Percentiles rank a stretch among this genome's conserved stretches.
Conservation (phyloP, 495 filamentous ascomycete species). For the Annulohypoxylon moriforme region DNA sequence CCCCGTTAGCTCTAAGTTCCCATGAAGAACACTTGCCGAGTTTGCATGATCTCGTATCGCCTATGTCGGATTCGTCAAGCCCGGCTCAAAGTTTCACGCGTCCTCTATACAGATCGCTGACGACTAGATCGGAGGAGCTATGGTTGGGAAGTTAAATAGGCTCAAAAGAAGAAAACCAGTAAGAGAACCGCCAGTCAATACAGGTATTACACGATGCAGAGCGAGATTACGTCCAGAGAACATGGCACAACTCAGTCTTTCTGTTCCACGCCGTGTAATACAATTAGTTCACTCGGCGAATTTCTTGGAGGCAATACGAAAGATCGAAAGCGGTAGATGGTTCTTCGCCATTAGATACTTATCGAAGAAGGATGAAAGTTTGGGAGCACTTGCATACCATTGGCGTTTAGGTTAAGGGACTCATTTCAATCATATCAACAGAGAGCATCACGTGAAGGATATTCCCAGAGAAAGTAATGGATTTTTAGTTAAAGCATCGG, state of each 20-base stretch:
- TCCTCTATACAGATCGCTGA: constrained; percentile 32
- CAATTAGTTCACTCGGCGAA: background rate
- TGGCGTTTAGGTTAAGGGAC: constrained; percentile 23
- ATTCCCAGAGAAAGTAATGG: constrained; percentile 31
- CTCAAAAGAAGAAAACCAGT: background rate
- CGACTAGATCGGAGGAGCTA: constrained; percentile 40
- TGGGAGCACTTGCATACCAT: constrained; percentile 28
- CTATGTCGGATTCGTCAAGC: constrained; percentile 35
- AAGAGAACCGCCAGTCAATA: background rate
- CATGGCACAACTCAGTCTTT: background rate
- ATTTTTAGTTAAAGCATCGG: constrained; percentile 19
- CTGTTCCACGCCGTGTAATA: too few relatives aligned
- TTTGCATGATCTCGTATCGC: constrained; percentile 33
- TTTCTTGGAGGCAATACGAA: background rate
- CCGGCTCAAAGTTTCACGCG: constrained; percentile 24
- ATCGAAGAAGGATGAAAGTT: background rate
- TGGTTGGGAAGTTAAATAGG: constrained; percentile 31
- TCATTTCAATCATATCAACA: constrained; percentile 8
- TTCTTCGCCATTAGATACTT: background rate
- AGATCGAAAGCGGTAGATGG: background rate
- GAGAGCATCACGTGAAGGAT: constrained; percentile 29
- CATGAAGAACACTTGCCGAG: constrained; percentile 13
- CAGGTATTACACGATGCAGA: background rate
- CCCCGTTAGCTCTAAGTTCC: constrained; percentile 26
- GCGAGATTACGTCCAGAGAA: background rate